Percentiles rank a stretch among this genome's conserved stretches.
Evolutionary conservation across 768 basidiomycete genomes (phyloP).

Genomic region (Lactarius trivialis): DNA sequence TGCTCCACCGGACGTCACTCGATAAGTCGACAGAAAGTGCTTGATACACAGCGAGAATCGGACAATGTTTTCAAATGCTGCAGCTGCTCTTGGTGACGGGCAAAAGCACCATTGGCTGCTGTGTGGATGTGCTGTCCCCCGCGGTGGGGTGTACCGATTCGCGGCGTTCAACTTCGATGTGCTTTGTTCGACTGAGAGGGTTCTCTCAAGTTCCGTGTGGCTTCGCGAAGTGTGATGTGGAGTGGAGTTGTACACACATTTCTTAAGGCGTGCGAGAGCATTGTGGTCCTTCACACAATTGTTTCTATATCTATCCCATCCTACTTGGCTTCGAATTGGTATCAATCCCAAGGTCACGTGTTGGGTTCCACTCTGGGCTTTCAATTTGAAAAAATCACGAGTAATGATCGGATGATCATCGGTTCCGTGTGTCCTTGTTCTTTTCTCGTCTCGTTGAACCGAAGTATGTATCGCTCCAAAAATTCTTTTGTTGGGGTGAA

Average conservation of each 20-base stretch:
- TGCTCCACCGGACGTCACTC: background rate
- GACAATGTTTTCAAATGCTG: background rate
- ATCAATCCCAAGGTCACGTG: no score
- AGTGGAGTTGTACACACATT: background rate
- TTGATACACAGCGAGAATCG: background rate
- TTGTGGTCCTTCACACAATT: no score
- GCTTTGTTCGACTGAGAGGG: background rate
- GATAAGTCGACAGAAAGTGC: background rate
- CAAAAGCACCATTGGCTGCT: background rate
- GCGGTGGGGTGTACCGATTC: background rate
- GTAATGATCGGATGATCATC: background rate
- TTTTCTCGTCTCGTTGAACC: background rate
- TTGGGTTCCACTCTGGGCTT: no score
- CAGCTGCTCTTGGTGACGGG: background rate
- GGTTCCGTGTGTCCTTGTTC: background rate
- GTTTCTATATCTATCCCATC: no score
- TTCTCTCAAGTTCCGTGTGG: background rate
- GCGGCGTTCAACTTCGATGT: background rate
- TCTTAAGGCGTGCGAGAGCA: no score
- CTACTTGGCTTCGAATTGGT: no score
- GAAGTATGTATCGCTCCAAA: background rate
- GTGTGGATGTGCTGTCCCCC: background rate
- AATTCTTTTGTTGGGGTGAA: background rate
- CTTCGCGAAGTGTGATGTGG: slow-evolving; percentile 14
- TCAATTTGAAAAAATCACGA: background rate